A percentile compares a stretch with the other conserved stretches of the same genome.
Conservation (phyloP, 768 basidiomycete species). For the Pholiota microspora region DNA sequence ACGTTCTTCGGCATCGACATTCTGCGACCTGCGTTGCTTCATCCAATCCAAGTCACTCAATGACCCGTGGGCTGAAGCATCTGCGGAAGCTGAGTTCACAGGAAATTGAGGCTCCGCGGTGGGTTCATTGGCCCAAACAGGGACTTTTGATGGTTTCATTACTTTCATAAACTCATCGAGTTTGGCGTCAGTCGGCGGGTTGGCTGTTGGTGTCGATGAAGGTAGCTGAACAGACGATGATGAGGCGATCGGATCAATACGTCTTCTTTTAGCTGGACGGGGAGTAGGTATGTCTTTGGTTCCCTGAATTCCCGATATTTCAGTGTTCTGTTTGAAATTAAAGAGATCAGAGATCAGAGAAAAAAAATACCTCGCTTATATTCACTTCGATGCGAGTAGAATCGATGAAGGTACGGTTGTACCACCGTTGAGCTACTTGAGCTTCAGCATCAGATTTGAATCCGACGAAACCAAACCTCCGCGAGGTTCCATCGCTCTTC, state of each 20-base stretch:
- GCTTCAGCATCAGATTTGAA: constrained; percentile 84
- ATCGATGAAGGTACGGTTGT: constrained; percentile 80
- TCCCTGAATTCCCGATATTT: constrained; percentile 57
- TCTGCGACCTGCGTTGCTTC: constrained; percentile 56
- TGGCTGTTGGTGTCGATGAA: neutral
- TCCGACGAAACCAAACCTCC: constrained; percentile 92
- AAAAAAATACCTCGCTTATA: constrained; percentile 66
- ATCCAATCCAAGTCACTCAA: constrained; percentile 79
- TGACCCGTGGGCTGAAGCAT: constrained; percentile 24
- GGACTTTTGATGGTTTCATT: constrained; percentile 69
- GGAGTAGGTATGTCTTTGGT: constrained; percentile 66
- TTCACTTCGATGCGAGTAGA: constrained; percentile 74
- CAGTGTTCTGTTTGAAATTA: constrained; percentile 1
- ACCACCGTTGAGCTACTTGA: constrained; percentile 72
- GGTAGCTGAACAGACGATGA: constrained; percentile 10
- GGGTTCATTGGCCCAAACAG: constrained; percentile 63
- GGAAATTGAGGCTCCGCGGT: constrained; percentile 12
- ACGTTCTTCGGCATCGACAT: constrained; percentile 41
- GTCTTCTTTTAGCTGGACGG: constrained; percentile 68
- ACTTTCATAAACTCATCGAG: constrained; percentile 71
- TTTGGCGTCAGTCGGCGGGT: constrained; percentile 30
- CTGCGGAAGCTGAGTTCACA: constrained; percentile 9
- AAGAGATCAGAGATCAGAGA: constrained; percentile 5
- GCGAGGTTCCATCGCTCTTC: constrained; percentile 73
- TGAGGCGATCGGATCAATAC: constrained; percentile 35